Evolutionary conservation across 2,329 filamentous ascomycete genomes (phyloP).

Genomic region (Fusarium globosum): DNA sequence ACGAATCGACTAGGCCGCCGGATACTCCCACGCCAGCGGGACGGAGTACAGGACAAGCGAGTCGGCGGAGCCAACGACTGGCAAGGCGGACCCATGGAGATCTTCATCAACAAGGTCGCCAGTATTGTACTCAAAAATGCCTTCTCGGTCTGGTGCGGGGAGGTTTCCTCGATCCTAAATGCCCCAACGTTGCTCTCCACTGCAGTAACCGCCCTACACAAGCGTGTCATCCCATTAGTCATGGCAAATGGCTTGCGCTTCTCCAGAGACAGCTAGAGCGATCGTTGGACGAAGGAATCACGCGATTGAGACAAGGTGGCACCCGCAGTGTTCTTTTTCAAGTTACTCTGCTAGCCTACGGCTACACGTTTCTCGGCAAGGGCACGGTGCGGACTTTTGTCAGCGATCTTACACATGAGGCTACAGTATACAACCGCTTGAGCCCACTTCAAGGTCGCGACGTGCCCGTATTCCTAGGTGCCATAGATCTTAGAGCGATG

Average conservation of each 20-base stretch:
- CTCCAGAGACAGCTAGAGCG: rapidly evolving
- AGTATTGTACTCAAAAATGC: not conserved
- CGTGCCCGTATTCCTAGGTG: not conserved
- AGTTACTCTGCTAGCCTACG: not conserved
- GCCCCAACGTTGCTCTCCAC: rapidly evolving
- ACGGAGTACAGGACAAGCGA: not conserved
- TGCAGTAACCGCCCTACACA: not conserved
- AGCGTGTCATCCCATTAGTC: not conserved
- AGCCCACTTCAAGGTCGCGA: not conserved
- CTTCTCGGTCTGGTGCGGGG: not conserved
- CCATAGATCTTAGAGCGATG: not conserved
- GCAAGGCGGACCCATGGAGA: not conserved
- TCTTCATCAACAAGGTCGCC: not conserved
- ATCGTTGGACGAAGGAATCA: not conserved
- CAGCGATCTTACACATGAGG: not conserved
- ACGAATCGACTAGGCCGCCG: not conserved
- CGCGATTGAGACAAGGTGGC: rapidly evolving
- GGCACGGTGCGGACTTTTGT: not conserved
- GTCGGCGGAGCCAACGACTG: not conserved
- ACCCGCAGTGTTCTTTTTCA: rapidly evolving
- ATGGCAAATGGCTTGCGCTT: not conserved
- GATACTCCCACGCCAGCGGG: not conserved
- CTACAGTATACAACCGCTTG: not conserved
- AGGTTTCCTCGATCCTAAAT: not conserved
- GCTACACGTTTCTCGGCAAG: not conserved